These are phyloP conservation scores for Zasmidium angulare DNA, from an alignment of 2,329 filamentous ascomycete species.

Conservation along the genomic window DNA sequence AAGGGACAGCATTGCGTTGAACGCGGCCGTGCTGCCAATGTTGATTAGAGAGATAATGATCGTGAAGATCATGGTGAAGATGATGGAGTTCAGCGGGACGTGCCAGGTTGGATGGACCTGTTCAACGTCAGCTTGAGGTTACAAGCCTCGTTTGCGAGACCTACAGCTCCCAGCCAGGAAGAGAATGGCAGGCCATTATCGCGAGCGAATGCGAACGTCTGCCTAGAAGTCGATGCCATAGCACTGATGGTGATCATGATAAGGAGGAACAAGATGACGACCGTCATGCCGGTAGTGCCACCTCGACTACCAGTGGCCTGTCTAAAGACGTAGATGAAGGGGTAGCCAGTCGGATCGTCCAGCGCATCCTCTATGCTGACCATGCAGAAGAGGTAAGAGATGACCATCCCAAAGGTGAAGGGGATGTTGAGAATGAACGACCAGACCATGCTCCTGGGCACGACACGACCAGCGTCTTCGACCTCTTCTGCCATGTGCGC, in stretches of 20 bases:
- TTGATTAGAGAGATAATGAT: conserved; percentile 36
- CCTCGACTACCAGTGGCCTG: conserved; percentile 23
- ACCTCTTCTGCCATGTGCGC: conserved; percentile 34
- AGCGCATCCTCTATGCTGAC: conserved; percentile 18
- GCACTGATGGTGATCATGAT: conserved; percentile 23
- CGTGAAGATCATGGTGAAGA: conserved; percentile 30
- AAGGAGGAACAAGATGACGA: conserved; percentile 23
- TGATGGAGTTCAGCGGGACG: conserved; percentile 37
- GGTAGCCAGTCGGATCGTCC: conserved; percentile 14
- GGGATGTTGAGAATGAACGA: conserved; percentile 21
- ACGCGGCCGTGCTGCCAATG: conserved; percentile 36
- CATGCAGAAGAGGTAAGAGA: conserved; percentile 26
- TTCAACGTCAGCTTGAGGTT: background rate
- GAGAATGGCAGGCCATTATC: conserved; percentile 40
- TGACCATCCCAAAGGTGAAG: conserved; percentile 23
- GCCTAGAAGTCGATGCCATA: conserved; percentile 44
- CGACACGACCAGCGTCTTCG: conserved; percentile 26
- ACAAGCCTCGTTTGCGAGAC: background rate
- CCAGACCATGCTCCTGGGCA: conserved; percentile 30
- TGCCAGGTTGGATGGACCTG: conserved; percentile 28
- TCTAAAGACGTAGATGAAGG: conserved; percentile 30
- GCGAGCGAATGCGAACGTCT: conserved; percentile 45
- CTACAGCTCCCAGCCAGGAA: conserved; percentile 34
- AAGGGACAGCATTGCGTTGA: conserved; percentile 38
- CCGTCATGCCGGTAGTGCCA: conserved; percentile 22